Base-by-base conservation (phyloP, 2,329 filamentous ascomycete genomes). In the Clonostachys byssicola region DNA sequence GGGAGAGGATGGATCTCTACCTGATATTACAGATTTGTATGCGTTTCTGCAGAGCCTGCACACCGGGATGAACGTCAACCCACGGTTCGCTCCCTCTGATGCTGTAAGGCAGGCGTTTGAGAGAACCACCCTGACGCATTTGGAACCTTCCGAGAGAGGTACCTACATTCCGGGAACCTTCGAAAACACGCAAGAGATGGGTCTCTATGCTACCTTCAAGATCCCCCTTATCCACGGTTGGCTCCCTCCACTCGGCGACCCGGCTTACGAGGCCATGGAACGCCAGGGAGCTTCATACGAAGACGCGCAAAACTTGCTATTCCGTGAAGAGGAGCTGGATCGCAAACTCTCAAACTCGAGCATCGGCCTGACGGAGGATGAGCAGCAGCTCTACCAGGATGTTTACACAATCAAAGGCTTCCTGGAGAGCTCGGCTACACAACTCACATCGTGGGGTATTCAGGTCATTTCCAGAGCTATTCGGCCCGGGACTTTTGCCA, bases 61-160 rank as follows among this genome's bases (percentile, higher is more conserved):
- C 56, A 97, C 92, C 0, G 94, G 94, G 36, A 96, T 99, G 89
- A 99, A 97, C 58, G 92, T 97, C 48, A 99, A 99, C 54, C 94
- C 94, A 3, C 83, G 88, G 17, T 94, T 96, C 53, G 77, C 95
- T 8, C 78, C 89, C 3, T 76, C 72, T 0, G 61, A 68, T 8
- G 71, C 77, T 13, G 64, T 73, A 17, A 60, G 71, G 33, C 65
- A 57, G 47, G 72, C 74, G 3, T 73, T 75, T 42, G 75, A 73
- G 60, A 73, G 68, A 44, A 80, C 70, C 4, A 77, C 76, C 0
- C 68, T 81, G 34, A 75, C 73, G 2, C 73, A 82, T 52, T 57
- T 79, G 3, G 70, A 78, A 51, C 73, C 76, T 1, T 66, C 69
- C 0, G 72, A 78, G 43, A 67, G 75, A n/a, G 71, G 67, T 33